Conservation (phyloP, 106 monocot species). For the Amphibolis antarctica region DNA sequence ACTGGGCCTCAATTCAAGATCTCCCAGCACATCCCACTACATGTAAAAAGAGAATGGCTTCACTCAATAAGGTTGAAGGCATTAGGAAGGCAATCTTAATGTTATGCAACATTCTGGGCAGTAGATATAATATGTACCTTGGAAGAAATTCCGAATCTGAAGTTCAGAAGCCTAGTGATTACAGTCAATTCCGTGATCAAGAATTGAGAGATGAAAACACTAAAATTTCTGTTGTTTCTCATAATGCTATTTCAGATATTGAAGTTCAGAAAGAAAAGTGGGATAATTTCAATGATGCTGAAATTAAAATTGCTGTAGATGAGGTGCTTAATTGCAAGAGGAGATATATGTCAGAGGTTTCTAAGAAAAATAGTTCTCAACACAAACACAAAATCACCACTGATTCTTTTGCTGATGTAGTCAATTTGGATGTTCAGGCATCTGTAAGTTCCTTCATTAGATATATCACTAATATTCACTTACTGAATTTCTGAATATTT, state of each 20-base stretch:
- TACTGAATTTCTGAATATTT: neutral
- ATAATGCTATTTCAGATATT: slow-evolving; percentile 8
- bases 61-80: slow-evolving; percentile 29
- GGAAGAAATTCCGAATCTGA: slow-evolving; percentile 2
- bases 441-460: slow-evolving; percentile 21
- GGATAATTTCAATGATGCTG: slow-evolving; percentile 76
- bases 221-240: neutral
- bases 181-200: neutral
- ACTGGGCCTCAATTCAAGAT: slow-evolving; percentile 57
- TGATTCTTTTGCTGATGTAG: slow-evolving; percentile 6
- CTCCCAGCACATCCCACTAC: slow-evolving; percentile 61
- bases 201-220: neutral
- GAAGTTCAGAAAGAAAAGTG: slow-evolving; percentile 23
- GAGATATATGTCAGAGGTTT: slow-evolving; percentile 29
- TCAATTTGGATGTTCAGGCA: slow-evolving; percentile 13
- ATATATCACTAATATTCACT: neutral
- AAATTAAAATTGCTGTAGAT: slow-evolving; percentile 55
- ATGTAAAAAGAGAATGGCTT: slow-evolving; percentile 62
- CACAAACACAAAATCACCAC: slow-evolving; percentile 22
- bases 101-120: slow-evolving; percentile 62
- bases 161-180: neutral
- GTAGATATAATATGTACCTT: slow-evolving; percentile 34
- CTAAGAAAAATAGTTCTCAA: slow-evolving; percentile 16
- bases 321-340: slow-evolving; percentile 59
- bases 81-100: slow-evolving; percentile 43